These are phyloP conservation scores for Melampsora larici-populina DNA, from an alignment of 1,284 basidiomycete genomes.

Conservation along the genomic window DNA sequence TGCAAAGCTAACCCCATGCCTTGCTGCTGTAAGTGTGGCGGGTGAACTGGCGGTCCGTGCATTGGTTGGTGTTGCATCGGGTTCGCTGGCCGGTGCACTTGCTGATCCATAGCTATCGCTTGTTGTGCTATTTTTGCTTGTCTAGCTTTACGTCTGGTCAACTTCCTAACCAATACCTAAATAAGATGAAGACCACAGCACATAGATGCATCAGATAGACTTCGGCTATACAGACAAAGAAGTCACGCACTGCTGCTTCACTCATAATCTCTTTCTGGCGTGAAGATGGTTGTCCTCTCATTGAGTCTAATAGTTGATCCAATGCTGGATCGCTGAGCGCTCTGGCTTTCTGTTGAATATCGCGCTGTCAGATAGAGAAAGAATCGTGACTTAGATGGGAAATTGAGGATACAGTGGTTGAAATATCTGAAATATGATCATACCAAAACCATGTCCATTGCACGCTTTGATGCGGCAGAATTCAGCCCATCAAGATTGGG, in stretches of 20 bases:
- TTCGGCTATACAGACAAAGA: neutral
- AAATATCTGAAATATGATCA: neutral
- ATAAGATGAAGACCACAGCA: neutral
- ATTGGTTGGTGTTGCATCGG: neutral
- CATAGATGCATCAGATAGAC: neutral
- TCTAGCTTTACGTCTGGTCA: neutral
- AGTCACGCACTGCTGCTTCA: constrained; percentile 2
- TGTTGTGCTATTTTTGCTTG: neutral
- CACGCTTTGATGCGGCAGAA: neutral
- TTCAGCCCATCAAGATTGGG: neutral
- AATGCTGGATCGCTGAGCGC: constrained; percentile 7
- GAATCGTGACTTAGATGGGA: neutral
- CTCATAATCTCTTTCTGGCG: constrained; percentile 8
- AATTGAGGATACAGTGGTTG: neutral
- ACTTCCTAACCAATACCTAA: neutral
- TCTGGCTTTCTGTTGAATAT: constrained; percentile 14
- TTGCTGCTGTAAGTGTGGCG: neutral
- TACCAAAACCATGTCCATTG: constrained; percentile 31
- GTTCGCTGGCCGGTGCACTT: neutral
- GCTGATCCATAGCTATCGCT: neutral
- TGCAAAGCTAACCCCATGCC: neutral
- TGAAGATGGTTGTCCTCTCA: neutral
- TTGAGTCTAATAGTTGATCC: constrained; percentile 4
- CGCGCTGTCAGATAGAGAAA: neutral
- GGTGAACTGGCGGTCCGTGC: neutral